Conservation (phyloP, 1,284 basidiomycete species). For the Golubevia pallescens region DNA sequence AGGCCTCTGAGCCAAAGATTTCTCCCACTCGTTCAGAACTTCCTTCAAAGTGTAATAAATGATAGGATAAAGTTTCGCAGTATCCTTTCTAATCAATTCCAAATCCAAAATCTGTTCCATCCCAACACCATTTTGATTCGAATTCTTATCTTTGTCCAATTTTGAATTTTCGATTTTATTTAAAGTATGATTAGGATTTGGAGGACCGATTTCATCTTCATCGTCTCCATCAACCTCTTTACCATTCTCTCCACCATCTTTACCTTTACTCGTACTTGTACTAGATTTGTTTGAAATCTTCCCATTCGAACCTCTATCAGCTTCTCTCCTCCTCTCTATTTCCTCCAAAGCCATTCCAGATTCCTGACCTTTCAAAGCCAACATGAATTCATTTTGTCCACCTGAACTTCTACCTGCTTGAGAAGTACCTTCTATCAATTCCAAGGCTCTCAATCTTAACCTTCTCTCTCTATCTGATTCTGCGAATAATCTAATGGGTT, state of each 20-base stretch:
- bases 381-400: conserved; percentile 80
- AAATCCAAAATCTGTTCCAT: conserved; percentile 66
- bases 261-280: conserved; percentile 2
- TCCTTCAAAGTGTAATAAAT: conserved; percentile 95
- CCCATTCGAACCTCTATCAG: no score
- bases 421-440: conserved; percentile 74
- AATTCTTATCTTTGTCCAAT: background rate
- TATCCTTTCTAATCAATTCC: conserved; percentile 82
- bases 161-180: conserved; percentile 3
- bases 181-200: no score
- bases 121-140: conserved; percentile 39
- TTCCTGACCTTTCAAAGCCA: conserved; percentile 83
- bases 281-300: conserved; percentile 10
- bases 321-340: conserved; percentile 67
- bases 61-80: conserved; percentile 94
- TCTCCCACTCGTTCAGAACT: conserved; percentile 92
- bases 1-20: conserved; percentile 87
- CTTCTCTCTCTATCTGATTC: conserved; percentile 92
- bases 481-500: conserved; percentile 92
- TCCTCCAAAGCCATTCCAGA: conserved; percentile 71
- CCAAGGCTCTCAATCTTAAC: conserved; percentile 85
- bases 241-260: conserved; percentile 34
- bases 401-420: conserved; percentile 8
- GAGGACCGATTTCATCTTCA: background rate
- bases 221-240: conserved; percentile 7